phyloP scores from a whole-genome alignment of 352 stramenopile species.

The Phytophthora meadii region DNA sequence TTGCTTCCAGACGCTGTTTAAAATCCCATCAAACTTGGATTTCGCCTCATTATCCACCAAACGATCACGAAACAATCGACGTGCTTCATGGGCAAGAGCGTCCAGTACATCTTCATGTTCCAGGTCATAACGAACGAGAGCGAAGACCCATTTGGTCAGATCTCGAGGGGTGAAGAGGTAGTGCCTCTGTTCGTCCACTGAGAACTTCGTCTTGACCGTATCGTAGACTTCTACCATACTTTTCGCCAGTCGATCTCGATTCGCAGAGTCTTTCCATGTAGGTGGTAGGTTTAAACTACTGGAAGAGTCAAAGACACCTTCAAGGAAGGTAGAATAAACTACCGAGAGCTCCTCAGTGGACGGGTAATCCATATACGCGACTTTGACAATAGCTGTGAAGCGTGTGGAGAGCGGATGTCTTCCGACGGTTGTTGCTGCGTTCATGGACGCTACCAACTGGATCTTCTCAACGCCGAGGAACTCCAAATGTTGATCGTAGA shows the following conservation, averaged over 20 bases:
- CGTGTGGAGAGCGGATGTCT: slow-evolving; percentile 92
- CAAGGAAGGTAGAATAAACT: slow-evolving; percentile 92
- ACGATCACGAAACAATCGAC: slow-evolving; percentile 90
- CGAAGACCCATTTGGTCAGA: slow-evolving; percentile 92
- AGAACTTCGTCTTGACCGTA: slow-evolving; percentile 90
- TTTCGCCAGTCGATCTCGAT: slow-evolving; percentile 83
- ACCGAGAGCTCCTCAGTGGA: slow-evolving; percentile 88
- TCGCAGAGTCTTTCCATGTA: slow-evolving; percentile 61
- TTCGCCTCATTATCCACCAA: slow-evolving; percentile 85
- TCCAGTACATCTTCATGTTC: slow-evolving; percentile 90
- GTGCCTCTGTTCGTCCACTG: slow-evolving; percentile 93
- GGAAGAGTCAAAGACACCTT: slow-evolving; percentile 68
- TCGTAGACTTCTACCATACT: slow-evolving; percentile 94
- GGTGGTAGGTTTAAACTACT: slow-evolving; percentile 43
- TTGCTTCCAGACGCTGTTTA: slow-evolving; percentile 86
- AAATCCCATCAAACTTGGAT: slow-evolving; percentile 85
- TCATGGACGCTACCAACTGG: slow-evolving; percentile 96
- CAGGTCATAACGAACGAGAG: slow-evolving; percentile 92
- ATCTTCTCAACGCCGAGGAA: slow-evolving; percentile 95
- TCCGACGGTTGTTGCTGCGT: slow-evolving; percentile 92
- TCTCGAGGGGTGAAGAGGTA: slow-evolving; percentile 95
- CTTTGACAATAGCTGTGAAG: slow-evolving; percentile 94
- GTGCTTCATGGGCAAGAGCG: slow-evolving; percentile 90
- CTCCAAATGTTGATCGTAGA: slow-evolving; percentile 95
- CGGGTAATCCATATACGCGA: slow-evolving; percentile 94